Base-by-base conservation (phyloP, 164 flowering plant genomes). In the Stephania cephalantha region DNA sequence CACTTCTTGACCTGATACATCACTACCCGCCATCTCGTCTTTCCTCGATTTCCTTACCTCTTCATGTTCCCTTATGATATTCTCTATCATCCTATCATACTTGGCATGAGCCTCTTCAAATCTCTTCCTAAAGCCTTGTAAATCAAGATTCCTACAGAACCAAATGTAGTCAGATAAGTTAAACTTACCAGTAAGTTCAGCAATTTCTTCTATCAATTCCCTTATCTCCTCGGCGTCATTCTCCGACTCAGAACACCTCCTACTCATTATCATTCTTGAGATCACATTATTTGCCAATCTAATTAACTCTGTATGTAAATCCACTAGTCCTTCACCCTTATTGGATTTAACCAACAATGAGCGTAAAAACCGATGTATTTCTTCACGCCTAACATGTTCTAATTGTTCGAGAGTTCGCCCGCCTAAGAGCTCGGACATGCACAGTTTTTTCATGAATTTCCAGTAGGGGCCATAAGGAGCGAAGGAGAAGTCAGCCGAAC, bases 381-480 rank as follows among this genome's bases (percentile, higher is more conserved):
- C 92, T 31, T 73, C 25, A 0, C 53, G 65, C 30, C 89, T 74
- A 20, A 87, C 29, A 4, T 84, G 83, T 0, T 46, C 76, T 7
- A 86, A 77, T 5, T 72, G 78, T 18, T 74, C 69, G 9, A 89
- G 83, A 6, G 73, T 82, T 7, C 79, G 75, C 20, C 73, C 71
- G 2, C 91, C 87, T 0, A 89, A 72, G 31, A 89, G 88, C 79
- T 89, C 86, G 25, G 76, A 68, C 75, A 79, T 85, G 82, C 84
- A 78, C 29, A 89, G 11, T 58, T 88, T 90, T 74, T 83, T 88
- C 74, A 90, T 78, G 79, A 84, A 86, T 35, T 83, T 87, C 95
- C 92, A 89, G 74, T 87, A 88, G 1, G 88, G 87, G 0, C 92
- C 92, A 55, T 84, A 81, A 4, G 87, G 90, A 0, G 91, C 81